Percentiles rank a stretch among this genome's conserved stretches.
phyloP scores from a whole-genome alignment of 805 yeast species.

The Pichia insulana region DNA sequence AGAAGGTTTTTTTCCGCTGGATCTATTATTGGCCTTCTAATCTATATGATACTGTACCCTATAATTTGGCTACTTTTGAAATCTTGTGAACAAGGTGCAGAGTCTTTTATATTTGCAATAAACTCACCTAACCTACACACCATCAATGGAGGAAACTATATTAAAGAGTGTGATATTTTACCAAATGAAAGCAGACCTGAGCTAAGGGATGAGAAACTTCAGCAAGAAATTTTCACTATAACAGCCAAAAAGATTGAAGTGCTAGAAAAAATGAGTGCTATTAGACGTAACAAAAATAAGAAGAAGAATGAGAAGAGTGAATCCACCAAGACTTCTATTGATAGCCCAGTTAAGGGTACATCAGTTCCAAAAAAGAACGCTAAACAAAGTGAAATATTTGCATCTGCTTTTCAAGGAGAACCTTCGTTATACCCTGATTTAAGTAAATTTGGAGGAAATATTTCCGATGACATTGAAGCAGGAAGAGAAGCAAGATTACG shows the following conservation, averaged over 20 bases:
- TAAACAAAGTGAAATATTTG: slow-evolving; percentile 17
- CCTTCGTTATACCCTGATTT: slow-evolving; percentile 9
- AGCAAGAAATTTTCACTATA: slow-evolving; percentile 47
- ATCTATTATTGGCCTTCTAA: slow-evolving; percentile 45
- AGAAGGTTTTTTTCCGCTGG: slow-evolving; percentile 76
- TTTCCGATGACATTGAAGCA: slow-evolving; percentile 8
- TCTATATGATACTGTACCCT: slow-evolving; percentile 69
- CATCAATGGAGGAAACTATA: slow-evolving; percentile 55
- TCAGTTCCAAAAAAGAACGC: background rate
- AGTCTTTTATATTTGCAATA: slow-evolving; percentile 60
- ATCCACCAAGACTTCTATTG: background rate
- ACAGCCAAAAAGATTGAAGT: slow-evolving; percentile 50
- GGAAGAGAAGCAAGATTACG: slow-evolving; percentile 14
- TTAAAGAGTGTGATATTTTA: slow-evolving; percentile 62
- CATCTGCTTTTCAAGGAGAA: slow-evolving; percentile 18
- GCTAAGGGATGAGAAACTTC: slow-evolving; percentile 49
- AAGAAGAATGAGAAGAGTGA: background rate
- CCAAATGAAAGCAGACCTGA: slow-evolving; percentile 51
- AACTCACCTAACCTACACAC: slow-evolving; percentile 63
- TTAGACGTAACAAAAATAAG: slow-evolving; percentile 42
- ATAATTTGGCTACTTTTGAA: slow-evolving; percentile 76
- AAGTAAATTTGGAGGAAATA: background rate
- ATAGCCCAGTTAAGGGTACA: no score
- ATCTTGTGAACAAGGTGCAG: slow-evolving; percentile 71
- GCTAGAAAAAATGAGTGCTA: slow-evolving; percentile 66